A percentile compares a stretch with the other conserved stretches of the same genome.
Conservation (phyloP, 768 basidiomycete species). For the Pleurotus tuber-regium region DNA sequence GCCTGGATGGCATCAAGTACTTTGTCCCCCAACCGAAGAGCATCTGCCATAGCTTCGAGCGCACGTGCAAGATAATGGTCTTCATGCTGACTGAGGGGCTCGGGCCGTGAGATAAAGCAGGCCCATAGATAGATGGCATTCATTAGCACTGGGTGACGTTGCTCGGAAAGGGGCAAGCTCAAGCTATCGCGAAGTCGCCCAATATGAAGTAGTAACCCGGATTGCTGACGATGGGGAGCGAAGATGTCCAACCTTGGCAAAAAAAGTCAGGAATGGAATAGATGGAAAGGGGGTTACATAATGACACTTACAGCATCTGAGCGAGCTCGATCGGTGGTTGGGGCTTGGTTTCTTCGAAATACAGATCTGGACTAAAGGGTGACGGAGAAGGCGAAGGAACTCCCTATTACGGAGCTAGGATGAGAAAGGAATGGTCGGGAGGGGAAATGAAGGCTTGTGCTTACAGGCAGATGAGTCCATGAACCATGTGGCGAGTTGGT, state of each 20-base stretch:
- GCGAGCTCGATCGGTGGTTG: slow-evolving; percentile 59
- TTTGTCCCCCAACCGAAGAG: slow-evolving; percentile 52
- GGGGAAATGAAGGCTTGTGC: not conserved
- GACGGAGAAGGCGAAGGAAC: slow-evolving; percentile 52
- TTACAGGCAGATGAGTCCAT: slow-evolving; percentile 43
- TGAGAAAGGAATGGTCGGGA: slow-evolving; percentile 11
- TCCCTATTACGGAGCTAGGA: slow-evolving; percentile 26
- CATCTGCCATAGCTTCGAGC: slow-evolving; percentile 61
- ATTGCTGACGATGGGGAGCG: slow-evolving; percentile 71
- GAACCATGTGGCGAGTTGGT: slow-evolving; percentile 50
- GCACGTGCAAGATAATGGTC: slow-evolving; percentile 65
- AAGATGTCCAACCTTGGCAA: slow-evolving; percentile 67
- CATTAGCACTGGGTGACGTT: slow-evolving; percentile 74
- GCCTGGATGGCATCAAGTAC: slow-evolving; percentile 73
- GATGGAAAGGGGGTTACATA: slow-evolving; percentile 12
- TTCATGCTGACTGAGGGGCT: slow-evolving; percentile 68
- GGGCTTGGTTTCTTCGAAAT: slow-evolving; percentile 43
- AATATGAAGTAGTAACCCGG: slow-evolving; percentile 68
- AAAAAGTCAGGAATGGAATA: slow-evolving; percentile 13
- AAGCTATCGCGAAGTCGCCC: slow-evolving; percentile 64
- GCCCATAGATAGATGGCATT: slow-evolving; percentile 84
- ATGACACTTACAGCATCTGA: slow-evolving; percentile 56
- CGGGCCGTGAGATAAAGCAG: slow-evolving; percentile 75
- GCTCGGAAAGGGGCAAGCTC: slow-evolving; percentile 48
- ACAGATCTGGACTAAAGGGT: slow-evolving; percentile 43